Evolutionary conservation across 2,329 filamentous ascomycete species (phyloP).

Genomic region (Monascus ruber): DNA sequence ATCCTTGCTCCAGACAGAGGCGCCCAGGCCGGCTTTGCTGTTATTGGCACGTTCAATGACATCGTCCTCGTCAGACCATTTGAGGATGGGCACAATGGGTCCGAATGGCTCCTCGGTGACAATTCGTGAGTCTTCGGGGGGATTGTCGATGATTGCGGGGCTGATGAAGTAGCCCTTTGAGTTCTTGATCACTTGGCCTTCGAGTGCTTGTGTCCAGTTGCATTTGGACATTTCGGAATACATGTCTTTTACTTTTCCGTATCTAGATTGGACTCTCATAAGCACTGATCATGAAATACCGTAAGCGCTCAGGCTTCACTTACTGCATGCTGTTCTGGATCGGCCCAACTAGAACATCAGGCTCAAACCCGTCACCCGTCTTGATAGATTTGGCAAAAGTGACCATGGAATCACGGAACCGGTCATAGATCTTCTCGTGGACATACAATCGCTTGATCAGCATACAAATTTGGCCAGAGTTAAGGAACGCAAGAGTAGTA

Average conservation of each 20-base stretch:
- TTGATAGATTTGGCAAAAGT: constrained; percentile 34
- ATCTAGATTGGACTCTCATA: no score
- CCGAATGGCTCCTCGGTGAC: constrained; percentile 52
- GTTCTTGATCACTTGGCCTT: constrained; percentile 25
- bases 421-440: constrained; percentile 48
- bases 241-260: constrained; percentile 45
- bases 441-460: constrained; percentile 50
- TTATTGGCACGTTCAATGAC: constrained; percentile 47
- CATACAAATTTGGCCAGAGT: constrained; percentile 46
- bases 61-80: constrained; percentile 51
- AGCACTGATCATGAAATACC: no score
- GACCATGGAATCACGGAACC: constrained; percentile 39
- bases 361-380: constrained; percentile 26
- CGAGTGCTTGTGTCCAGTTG: constrained; percentile 41
- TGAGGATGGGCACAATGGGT: constrained; percentile 52
- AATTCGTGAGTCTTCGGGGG: constrained; percentile 43
- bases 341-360: constrained; percentile 44
- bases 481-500: constrained; percentile 34
- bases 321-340: constrained; percentile 57
- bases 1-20: constrained; percentile 48
- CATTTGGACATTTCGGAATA: constrained; percentile 45
- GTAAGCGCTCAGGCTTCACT: no score
- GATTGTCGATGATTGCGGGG: constrained; percentile 49
- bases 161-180: constrained; percentile 46
- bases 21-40: constrained; percentile 42